Evolutionary conservation across 148 eudicot species (phyloP), one percentile per base, ranked within the genome.

Genomic region (Rhododendron griersonianum): DNA sequence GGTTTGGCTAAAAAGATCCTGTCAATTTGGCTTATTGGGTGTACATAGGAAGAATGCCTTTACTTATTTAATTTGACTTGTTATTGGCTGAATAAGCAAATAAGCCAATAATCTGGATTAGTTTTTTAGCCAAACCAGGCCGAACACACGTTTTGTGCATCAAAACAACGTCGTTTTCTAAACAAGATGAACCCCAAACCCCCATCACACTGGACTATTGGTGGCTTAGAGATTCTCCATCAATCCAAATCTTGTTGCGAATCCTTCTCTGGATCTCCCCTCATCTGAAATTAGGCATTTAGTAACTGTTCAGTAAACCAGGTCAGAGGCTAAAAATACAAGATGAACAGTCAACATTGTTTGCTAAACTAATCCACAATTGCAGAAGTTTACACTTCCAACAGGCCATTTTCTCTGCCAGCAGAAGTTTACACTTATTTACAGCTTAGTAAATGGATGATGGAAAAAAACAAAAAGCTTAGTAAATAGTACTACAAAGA

Each of bases 281-380:
- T 84, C 19, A 30, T 71, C 85, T 84, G 85, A 48, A 33, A 73
- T 84, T n/a, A 18, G 5, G 25, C 44, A 71, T 19, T 47, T 18
- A 73, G 76, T 28, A 84, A 71, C 19, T 39, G 47, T 84, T 83
- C 78, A 67, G 41, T 67, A 25, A 65, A 65, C 84, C 45, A 67
- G 78, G 78, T 45, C 57, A 65, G 16, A 6, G 41, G 53, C 33
- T 21, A 30, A 44, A 45, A 83, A 45, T 30, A 28, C 47, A 44
- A 83, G 76, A n/a, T 63, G 13, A 61, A n/a, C 39, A 11, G 41
- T 63, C 15, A 39, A 13, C 50, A 9, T 11, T 41, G 18, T 67
- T 11, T 41, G 10, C 28, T 82, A 41, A 69, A 83, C 85, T 25
- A 48, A 48, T 33, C 18, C 19, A 73, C 59, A 33, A 73, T 48